Conservation (phyloP, 1,284 basidiomycete species). For the Exobasidium rhododendri region DNA sequence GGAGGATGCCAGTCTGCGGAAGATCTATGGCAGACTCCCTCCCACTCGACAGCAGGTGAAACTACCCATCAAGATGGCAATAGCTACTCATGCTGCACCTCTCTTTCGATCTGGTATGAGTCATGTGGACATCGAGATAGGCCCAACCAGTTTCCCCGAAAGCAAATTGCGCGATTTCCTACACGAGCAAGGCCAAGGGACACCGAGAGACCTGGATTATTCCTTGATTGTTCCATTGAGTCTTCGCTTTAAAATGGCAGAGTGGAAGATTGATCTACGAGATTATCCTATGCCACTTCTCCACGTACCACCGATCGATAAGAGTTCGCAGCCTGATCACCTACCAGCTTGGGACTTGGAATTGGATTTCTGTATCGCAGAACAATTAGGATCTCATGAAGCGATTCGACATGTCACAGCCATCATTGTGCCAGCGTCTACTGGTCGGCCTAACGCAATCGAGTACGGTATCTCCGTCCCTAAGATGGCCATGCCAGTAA, state of each 20-base stretch:
- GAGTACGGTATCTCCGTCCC: constrained; percentile 70
- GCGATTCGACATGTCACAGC: constrained; percentile 56
- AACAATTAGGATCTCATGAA: constrained; percentile 73
- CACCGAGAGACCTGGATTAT: constrained; percentile 71
- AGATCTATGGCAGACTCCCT: constrained; percentile 45
- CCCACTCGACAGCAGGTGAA: constrained; percentile 25
- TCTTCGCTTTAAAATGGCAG: constrained; percentile 68
- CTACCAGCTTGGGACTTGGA: constrained; percentile 63
- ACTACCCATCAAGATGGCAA: constrained; percentile 59
- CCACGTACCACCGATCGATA: constrained; percentile 56
- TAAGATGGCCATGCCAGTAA: constrained; percentile 92
- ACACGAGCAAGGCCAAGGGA: constrained; percentile 66
- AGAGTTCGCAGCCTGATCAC: constrained; percentile 50
- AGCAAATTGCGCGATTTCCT: constrained; percentile 67
- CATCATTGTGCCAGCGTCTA: constrained; percentile 45
- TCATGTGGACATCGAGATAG: constrained; percentile 64
- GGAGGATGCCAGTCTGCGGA: constrained; percentile 56
- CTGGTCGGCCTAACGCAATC: constrained; percentile 58
- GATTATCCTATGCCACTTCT: constrained; percentile 66
- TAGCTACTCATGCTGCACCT: constrained; percentile 63
- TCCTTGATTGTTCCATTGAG: constrained; percentile 81
- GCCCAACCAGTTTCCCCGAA: constrained; percentile 66
- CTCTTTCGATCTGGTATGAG: constrained; percentile 70
- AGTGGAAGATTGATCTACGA: constrained; percentile 67
- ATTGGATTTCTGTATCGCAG: constrained; percentile 79